Evolutionary conservation across 2,329 filamentous ascomycete genomes (phyloP), one percentile per base, ranked within the genome.

Genomic region (Celoporthe dispersa): DNA sequence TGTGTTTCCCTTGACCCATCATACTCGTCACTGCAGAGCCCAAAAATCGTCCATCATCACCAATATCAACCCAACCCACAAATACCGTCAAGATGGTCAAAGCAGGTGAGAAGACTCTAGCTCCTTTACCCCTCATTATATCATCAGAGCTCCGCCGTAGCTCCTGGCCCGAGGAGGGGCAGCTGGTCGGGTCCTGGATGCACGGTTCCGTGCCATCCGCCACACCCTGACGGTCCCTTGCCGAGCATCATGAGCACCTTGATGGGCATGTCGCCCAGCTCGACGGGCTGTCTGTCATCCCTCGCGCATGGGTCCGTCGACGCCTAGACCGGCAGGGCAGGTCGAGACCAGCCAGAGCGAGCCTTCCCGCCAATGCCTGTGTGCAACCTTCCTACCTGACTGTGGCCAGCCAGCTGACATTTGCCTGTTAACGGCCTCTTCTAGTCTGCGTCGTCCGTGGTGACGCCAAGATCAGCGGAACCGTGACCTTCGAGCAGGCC

Each of bases 381-480:
- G 57, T 28, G 57, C 66, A 16, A 55, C 35, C 44, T 2, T 37
- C 37, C 33, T 62, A 14, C 39, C n/a, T 7, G 9, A 35, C 53
- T 28, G 44, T 48, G 28, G 31, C 2, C 62, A 55, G 39, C n/a
- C 51, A 41, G 61, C 70, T 65, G 61, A 73, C 74, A 39, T 57
- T 3, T 51, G 57, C 19, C 53, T 22, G 14, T 67, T 41, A 16
- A 53, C 57, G 61, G 55, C 67, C 60, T 78, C 71, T 80, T 78
- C 71, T 80, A 98, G 96, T 98, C 86, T 93, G 92, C 85, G 94
- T 97, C 83, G 86, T 99, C 87, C 95, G 96, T 84, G 96, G 96
- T 89, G 96, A 98, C 90, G 94, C 94, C 84, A 97, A 94, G 87
- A 86, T 99, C 88, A 86, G 90, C 81, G 96, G 96, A 80, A 96